phyloP scores from a whole-genome alignment of 352 stramenopile genomes.

The Thalassiosira exigua region DNA sequence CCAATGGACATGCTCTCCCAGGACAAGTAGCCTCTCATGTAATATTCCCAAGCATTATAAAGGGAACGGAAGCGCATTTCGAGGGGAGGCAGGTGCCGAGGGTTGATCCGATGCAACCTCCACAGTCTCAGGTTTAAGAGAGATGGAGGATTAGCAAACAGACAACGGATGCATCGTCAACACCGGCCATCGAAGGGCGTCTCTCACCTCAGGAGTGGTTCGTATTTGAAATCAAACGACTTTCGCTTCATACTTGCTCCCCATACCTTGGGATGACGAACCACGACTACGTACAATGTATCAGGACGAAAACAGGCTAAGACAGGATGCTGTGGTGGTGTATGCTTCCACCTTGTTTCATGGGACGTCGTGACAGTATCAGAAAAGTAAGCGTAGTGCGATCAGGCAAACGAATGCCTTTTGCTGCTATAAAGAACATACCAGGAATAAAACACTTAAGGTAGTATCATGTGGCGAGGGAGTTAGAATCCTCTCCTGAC shows the following conservation, averaged over 20 bases:
- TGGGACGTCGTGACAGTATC: too few relatives aligned
- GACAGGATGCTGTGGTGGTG: constrained; percentile 38
- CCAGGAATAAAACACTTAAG: too few relatives aligned
- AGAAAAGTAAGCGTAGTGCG: too few relatives aligned
- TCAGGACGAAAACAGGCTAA: constrained; percentile 34
- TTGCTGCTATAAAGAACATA: too few relatives aligned
- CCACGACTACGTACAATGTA: constrained; percentile 41
- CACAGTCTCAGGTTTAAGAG: too few relatives aligned
- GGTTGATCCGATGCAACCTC: constrained; percentile 26
- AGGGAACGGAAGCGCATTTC: constrained; percentile 28
- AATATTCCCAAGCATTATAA: constrained; percentile 41
- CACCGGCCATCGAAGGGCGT: too few relatives aligned
- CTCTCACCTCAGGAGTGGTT: too few relatives aligned
- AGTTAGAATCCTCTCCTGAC: too few relatives aligned
- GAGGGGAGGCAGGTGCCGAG: constrained; percentile 22
- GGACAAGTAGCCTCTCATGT: constrained; percentile 31
- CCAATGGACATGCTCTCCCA: constrained; percentile 22
- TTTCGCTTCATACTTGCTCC: constrained; percentile 21
- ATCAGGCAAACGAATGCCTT: too few relatives aligned
- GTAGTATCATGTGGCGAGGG: too few relatives aligned
- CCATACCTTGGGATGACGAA: constrained; percentile 31
- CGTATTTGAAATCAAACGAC: constrained; percentile 22
- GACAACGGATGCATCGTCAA: too few relatives aligned
- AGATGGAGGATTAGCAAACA: too few relatives aligned
- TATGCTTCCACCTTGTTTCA: constrained; percentile 43